Percentiles rank a stretch among this genome's conserved stretches.
Evolutionary conservation across 305 asterid species (phyloP).

Genomic region (Rubia peregrina): DNA sequence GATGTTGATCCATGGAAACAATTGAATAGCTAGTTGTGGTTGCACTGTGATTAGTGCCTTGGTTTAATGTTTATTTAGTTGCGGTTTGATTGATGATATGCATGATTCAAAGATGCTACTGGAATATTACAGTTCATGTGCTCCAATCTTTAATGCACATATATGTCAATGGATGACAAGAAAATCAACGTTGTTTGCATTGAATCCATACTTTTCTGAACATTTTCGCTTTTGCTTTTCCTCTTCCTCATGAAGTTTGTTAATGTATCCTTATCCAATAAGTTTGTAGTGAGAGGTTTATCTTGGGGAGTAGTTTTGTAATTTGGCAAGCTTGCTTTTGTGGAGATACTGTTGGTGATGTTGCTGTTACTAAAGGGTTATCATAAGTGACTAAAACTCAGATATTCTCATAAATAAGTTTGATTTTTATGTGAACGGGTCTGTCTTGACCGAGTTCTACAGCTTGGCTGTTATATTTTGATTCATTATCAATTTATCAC

Average conservation of each 20-base stretch:
- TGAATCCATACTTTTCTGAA: not conserved
- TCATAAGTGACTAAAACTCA: not conserved
- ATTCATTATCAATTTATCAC: not conserved
- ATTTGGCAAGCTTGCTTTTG: not conserved
- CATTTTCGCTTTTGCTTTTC: not conserved
- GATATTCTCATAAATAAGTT: not conserved
- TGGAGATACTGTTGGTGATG: not conserved
- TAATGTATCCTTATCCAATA: not conserved
- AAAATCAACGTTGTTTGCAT: not conserved
- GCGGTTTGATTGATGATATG: not conserved
- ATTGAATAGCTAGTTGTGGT: not conserved
- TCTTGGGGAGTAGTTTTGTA: no score
- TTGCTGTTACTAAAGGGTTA: not conserved
- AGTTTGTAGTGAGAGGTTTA: not conserved
- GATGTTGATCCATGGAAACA: not conserved
- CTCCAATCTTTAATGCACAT: not conserved
- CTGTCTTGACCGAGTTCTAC: not conserved
- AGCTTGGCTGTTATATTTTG: not conserved
- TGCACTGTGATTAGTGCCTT: not conserved
- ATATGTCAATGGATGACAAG: not conserved
- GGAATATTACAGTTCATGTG: not conserved
- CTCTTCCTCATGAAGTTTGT: not conserved
- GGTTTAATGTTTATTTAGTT: not conserved
- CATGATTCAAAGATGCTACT: not conserved
- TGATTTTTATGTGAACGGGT: not conserved